phyloP scores from a whole-genome alignment of 2,329 filamentous ascomycete genomes.

The Trichoderma koningiopsis region DNA sequence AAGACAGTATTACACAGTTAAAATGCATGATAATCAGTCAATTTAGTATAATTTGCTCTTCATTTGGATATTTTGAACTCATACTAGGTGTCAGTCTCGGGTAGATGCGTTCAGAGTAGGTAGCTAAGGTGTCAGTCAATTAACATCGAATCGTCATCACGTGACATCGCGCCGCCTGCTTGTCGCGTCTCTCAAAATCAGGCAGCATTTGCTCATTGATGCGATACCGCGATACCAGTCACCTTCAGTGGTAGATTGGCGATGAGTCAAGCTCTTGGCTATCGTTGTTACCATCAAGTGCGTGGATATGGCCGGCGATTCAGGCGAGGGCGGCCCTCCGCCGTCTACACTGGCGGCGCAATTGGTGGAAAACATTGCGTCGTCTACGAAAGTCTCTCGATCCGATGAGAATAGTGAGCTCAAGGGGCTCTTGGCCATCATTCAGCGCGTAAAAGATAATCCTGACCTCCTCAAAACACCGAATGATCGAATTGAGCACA shows the following conservation, averaged over 20 bases:
- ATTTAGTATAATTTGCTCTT: background rate
- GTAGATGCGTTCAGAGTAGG: background rate
- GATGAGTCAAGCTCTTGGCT: slow-evolving; percentile 36
- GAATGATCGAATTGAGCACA: slow-evolving; percentile 71
- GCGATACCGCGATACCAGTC: background rate
- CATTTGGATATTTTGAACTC: background rate
- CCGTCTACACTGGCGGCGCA: slow-evolving; percentile 87
- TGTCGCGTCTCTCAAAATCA: slow-evolving; percentile 27
- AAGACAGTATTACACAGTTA: background rate
- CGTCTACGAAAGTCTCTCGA: slow-evolving; percentile 61
- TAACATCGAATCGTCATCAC: slow-evolving; percentile 21
- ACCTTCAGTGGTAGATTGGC: slow-evolving; percentile 33
- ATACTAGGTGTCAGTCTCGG: background rate
- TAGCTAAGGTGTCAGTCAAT: background rate
- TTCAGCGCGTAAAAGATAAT: slow-evolving; percentile 57
- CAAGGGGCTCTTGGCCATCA: slow-evolving; percentile 64
- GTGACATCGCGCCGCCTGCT: slow-evolving; percentile 31
- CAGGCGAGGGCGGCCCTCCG: slow-evolving; percentile 44
- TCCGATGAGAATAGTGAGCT: slow-evolving; percentile 73
- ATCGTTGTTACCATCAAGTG: slow-evolving; percentile 29
- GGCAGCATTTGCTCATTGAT: background rate
- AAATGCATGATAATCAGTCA: background rate
- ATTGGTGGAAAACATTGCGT: slow-evolving; percentile 78
- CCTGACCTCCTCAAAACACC: slow-evolving; percentile 58
- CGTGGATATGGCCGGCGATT: slow-evolving; percentile 27